Base-by-base conservation (phyloP, 805 yeast species). In the Yarrowia yakushimensis region DNA sequence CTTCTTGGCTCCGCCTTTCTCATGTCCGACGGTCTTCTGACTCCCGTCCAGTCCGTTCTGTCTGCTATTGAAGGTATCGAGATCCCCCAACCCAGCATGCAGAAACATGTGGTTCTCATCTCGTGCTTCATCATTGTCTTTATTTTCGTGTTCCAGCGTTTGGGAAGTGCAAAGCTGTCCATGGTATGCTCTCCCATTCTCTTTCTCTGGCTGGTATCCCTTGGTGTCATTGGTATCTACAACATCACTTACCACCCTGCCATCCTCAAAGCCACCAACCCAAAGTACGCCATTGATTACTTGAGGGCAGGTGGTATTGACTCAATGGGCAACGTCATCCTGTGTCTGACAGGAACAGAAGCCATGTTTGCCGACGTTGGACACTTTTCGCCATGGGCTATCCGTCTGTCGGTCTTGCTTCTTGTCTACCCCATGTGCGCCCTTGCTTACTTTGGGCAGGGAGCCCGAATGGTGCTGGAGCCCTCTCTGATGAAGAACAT, bases 321-420 rank as follows among this genome's bases (percentile, higher is more conserved):
- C 23, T 66, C 68, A 22, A 72, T 84, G 31, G 78, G 82, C 11
- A 79, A 82, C 4, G 81, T 82, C 3, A 78, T 83, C 81, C 77
- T 84, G 45, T 74, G 83, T 1, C 71, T 84, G 25, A 83, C 88
- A 0, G 87, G 87, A 31, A 75, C 81, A 4, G 87, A 84, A 66
- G 86, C 87, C 7, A 80, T 84, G 84, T 84, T 84, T 72, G 85
- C 86, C 1, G 87, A 84, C 70, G 75, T 83, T 57, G 83, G 86
- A 4, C 85, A 81, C 67, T 81, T 83, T 67, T 82, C 85, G 2
- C 74, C 75, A 25, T 65, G 74, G 5, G 80, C 86, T 0, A 75
- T 82, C 48, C 84, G 82, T 65, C 60, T 83, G 11, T 77, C 85
- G 9, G 70, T 82, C 45, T 63, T 77, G 2, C 65, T 67, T 3